Base-by-base conservation (phyloP, 768 basidiomycete species). In the Myochromella boudieri region DNA sequence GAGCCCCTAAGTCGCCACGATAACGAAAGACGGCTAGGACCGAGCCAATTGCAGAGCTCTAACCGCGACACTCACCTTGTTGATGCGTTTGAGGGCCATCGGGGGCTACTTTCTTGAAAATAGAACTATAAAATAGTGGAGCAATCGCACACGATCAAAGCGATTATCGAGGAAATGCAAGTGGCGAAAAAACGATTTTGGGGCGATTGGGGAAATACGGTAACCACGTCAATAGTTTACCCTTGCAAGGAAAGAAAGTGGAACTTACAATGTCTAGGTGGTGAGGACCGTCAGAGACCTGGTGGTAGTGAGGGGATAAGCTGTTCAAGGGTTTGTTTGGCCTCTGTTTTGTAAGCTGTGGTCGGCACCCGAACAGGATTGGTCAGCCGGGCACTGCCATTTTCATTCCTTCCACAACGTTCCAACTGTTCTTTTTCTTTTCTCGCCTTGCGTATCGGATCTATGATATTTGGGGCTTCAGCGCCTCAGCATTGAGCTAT, bases 81-180 rank as follows among this genome's bases (percentile, higher is more conserved):
- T 95, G 77, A 98, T 98, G 81, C 95, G 95, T 81, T 95, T 97
- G 58, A 97, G 81, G 63, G 95, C 94, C 95, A 97, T 97, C 60
- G 59, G 52, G 45, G 50, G 60, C 53, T 47, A 61, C 65, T 49
- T 41, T 53, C 37, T 55, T 53, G 58, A 60, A 57, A 58, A 50
- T 53, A 65, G 58, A 61, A 60, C 65, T 64, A 54, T 20, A 49
- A 54, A 46, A 54, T 59, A 56, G 62, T 57, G 26, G 59, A 58
- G 55, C 59, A 67, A 74, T 75, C 70, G 71, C 67, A 68, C 63
- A 55, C 65, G 71, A 75, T 74, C 71, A 69, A 58, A 52, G 56
- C 53, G 61, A 65, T 66, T 49, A 49, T 51, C 44, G 52, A 53
- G 34, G 36, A 37, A 49, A 61, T 59, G 46, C 28, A 29, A 54